Evolutionary conservation across 306 rosid genomes (phyloP), one percentile per base, ranked within the genome.

Genomic region (Inga leiocalycina): DNA sequence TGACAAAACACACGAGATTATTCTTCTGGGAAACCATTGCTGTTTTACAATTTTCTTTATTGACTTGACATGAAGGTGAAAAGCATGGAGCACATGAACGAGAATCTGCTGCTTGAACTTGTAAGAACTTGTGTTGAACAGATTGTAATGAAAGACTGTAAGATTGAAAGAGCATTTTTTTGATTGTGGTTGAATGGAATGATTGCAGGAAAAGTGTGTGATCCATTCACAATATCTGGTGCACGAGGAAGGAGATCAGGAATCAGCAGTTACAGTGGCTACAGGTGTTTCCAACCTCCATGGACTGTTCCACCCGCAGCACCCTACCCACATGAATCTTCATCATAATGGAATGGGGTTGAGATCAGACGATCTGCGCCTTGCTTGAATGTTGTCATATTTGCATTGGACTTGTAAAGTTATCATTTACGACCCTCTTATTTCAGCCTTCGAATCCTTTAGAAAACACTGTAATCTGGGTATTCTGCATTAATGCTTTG

Each of bases 81-180:
- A 85, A 89, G 89, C 90, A 80, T 89, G 91, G 73, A 86, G 85
- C 83, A 86, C 67, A 76, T 46, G 75, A 83, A 87, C 65, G 84
- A 81, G 76, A 82, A 80, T 41, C 81, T 92, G 17, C n/a, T 86
- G 51, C 90, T 82, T 35, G 82, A 86, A 57, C 43, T 65, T 30
- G 71, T 65, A 65, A 65, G 71, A 65, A 32, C 71, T 30, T 65
- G 8, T 27, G 37, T 65, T 32, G 37, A 13, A 64, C 4, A 45
- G 35, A 39, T 72, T 56, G 1, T 14, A 76, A 22, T 49, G 44
- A 52, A 65, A 65, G 37, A 24, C 2, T 20, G 0, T 13, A 67
- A 67, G 20, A 10, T 15, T 35, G 72, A 34, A 35, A 11, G 62
- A 45, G 45, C 12, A 49, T 39, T 39, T 3, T 82, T 56, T 22